A percentile compares a stretch with the other conserved stretches of the same genome.
Conservation (phyloP, 768 basidiomycete species). For the Mycena galericulata region DNA sequence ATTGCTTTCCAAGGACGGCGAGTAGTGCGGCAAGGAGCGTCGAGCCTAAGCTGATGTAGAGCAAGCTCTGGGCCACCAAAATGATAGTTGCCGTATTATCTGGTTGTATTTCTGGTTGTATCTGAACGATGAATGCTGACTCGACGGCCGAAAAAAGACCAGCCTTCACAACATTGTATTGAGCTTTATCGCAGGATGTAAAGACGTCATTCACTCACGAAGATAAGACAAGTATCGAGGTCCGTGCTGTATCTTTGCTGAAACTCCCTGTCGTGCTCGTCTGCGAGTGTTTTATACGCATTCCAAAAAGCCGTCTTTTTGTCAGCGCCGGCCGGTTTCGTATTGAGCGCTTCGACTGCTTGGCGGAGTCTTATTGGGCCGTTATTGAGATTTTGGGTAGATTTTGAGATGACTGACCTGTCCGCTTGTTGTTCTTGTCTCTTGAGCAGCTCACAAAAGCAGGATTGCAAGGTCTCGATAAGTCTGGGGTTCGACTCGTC, state of each 20-base stretch:
- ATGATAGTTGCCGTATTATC: neutral
- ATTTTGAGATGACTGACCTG: too few species aligned
- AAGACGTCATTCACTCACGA: neutral
- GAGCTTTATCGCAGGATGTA: neutral
- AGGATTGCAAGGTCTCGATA: neutral
- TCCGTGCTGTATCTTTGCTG: constrained; percentile 15
- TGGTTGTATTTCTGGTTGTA: constrained; percentile 10
- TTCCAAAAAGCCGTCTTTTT: constrained; percentile 6
- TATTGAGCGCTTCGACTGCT: neutral
- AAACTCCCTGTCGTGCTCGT: constrained; percentile 14
- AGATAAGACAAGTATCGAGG: constrained; percentile 11
- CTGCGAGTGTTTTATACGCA: constrained; percentile 1
- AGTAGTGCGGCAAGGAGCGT: neutral
- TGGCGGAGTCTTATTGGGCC: neutral
- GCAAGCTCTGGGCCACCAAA: neutral
- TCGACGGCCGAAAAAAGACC: constrained; percentile 19
- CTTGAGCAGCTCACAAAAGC: neutral
- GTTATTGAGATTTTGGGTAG: neutral
- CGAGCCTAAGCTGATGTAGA: constrained; percentile 7
- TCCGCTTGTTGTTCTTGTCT: neutral
- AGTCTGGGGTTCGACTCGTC: too few species aligned
- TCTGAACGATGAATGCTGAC: constrained; percentile 9
- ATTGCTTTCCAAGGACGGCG: constrained; percentile 14
- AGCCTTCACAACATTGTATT: neutral
- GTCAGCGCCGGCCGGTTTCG: neutral